A percentile compares a stretch with the other conserved stretches of the same genome.
Evolutionary conservation across 2,329 filamentous ascomycete species (phyloP).

Genomic region (Aulographum hederae): DNA sequence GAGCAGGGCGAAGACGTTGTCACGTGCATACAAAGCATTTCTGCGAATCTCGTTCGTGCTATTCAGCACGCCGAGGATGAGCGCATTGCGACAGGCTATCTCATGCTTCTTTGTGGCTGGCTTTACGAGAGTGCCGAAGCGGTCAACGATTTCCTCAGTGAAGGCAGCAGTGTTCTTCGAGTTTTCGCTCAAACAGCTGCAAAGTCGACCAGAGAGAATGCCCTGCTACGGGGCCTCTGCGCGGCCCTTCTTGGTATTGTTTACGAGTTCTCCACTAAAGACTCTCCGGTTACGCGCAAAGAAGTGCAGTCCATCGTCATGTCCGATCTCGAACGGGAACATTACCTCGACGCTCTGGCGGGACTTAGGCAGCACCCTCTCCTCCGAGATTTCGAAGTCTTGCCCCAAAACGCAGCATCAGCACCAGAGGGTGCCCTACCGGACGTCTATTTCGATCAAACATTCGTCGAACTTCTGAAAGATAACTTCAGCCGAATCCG

Average conservation of each 20-base stretch:
- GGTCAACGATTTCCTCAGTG: slow-evolving; percentile 80
- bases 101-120: slow-evolving; percentile 81
- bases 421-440: slow-evolving; percentile 1
- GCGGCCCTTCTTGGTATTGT: slow-evolving; percentile 71
- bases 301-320: slow-evolving; percentile 65
- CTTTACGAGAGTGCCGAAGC: slow-evolving; percentile 82
- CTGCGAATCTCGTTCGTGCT: slow-evolving; percentile 68
- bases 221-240: slow-evolving; percentile 63
- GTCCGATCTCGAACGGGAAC: slow-evolving; percentile 63
- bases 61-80: slow-evolving; percentile 62
- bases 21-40: slow-evolving; percentile 76
- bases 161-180: slow-evolving; percentile 87
- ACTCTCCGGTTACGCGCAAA: slow-evolving; percentile 71
- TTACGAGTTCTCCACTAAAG: slow-evolving; percentile 95
- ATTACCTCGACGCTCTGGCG: slow-evolving; percentile 66
- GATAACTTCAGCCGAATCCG: slow-evolving; percentile 81
- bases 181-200: slow-evolving; percentile 47
- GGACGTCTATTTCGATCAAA: slow-evolving; percentile 68
- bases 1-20: slow-evolving; percentile 85
- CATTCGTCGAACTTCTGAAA: slow-evolving; percentile 86
- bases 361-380: slow-evolving; percentile 60
- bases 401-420: slow-evolving; percentile 39
- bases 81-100: slow-evolving; percentile 62
- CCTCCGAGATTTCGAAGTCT: slow-evolving; percentile 78
- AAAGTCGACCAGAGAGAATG: slow-evolving; percentile 32